These are phyloP conservation scores for Cladophialophora immunda DNA, from an alignment of 2,329 filamentous ascomycete species.

Conservation along the genomic window DNA sequence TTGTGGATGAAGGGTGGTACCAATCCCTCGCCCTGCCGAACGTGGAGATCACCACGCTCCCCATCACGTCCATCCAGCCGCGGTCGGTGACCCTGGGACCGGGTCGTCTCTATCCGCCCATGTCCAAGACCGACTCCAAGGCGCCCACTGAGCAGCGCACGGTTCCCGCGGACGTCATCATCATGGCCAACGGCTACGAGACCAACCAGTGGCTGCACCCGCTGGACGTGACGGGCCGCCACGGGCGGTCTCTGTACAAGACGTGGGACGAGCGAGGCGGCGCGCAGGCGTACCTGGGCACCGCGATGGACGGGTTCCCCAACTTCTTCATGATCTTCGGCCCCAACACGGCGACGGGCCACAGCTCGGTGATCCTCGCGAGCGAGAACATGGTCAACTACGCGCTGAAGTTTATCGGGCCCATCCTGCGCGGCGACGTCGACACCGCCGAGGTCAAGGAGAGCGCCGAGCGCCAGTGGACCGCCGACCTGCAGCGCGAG, in stretches of 20 bases:
- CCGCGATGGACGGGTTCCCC: constrained; percentile 67
- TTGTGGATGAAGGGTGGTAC: constrained; percentile 67
- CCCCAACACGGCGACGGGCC: constrained; percentile 69
- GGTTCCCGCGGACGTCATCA: constrained; percentile 67
- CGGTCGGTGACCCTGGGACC: constrained; percentile 62
- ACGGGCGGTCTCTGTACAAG: constrained; percentile 60
- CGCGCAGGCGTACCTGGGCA: constrained; percentile 68
- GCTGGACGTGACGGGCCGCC: constrained; percentile 62
- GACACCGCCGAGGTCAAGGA: constrained; percentile 57
- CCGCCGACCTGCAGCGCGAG: constrained; percentile 56
- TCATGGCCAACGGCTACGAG: constrained; percentile 69
- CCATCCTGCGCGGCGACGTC: constrained; percentile 58
- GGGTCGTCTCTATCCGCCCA: constrained; percentile 55
- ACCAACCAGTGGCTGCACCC: constrained; percentile 64
- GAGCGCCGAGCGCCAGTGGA: constrained; percentile 58
- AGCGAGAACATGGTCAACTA: constrained; percentile 70
- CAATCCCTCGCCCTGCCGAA: constrained; percentile 61
- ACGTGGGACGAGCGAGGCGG: constrained; percentile 69
- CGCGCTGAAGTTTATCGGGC: constrained; percentile 65
- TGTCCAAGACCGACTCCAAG: constrained; percentile 36
- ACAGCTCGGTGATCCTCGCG: constrained; percentile 67
- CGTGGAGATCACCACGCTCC: constrained; percentile 63
- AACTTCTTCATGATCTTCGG: constrained; percentile 73
- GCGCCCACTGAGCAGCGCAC: constrained; percentile 48
- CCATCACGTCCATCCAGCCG: constrained; percentile 59